Conservation (phyloP, 164 flowering plant genomes). For the Stephania cephalantha region DNA sequence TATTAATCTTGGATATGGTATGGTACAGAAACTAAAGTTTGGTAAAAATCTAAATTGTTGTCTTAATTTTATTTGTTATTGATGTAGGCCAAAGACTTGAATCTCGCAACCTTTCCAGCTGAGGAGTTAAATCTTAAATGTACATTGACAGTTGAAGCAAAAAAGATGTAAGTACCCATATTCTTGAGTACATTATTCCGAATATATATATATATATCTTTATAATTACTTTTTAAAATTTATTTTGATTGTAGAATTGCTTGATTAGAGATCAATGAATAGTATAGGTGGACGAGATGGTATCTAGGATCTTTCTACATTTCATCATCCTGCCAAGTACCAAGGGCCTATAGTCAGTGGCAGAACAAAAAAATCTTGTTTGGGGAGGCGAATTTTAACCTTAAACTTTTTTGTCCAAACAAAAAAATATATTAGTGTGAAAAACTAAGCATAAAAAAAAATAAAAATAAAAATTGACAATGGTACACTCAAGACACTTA, state of each 20-base stretch:
- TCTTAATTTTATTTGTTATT: background rate
- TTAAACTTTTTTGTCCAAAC: too few relatives aligned
- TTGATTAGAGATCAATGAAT: background rate
- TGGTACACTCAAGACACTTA: too few relatives aligned
- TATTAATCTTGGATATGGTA: background rate
- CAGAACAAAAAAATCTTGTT: too few relatives aligned
- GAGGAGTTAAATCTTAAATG: conserved; percentile 38
- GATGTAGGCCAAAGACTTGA: conserved; percentile 75
- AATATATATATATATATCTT: background rate
- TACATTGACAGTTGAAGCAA: conserved; percentile 57
- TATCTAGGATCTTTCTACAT: background rate
- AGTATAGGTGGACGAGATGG: background rate
- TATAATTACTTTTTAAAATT: background rate
- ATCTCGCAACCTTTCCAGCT: conserved; percentile 69
- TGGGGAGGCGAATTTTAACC: too few relatives aligned
- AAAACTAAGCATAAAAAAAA: too few relatives aligned
- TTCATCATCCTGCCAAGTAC: background rate
- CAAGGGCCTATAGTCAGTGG: background rate
- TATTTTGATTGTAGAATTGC: background rate
- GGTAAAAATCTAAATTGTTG: background rate
- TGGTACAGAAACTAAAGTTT: background rate
- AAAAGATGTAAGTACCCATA: conserved; percentile 47
- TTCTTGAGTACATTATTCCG: background rate
- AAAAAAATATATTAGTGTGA: too few relatives aligned
- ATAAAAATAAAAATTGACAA: background rate